Percentiles rank a stretch among this genome's conserved stretches.
Evolutionary conservation across 306 rosid species (phyloP).

Genomic region (Erythrophleum fordii): DNA sequence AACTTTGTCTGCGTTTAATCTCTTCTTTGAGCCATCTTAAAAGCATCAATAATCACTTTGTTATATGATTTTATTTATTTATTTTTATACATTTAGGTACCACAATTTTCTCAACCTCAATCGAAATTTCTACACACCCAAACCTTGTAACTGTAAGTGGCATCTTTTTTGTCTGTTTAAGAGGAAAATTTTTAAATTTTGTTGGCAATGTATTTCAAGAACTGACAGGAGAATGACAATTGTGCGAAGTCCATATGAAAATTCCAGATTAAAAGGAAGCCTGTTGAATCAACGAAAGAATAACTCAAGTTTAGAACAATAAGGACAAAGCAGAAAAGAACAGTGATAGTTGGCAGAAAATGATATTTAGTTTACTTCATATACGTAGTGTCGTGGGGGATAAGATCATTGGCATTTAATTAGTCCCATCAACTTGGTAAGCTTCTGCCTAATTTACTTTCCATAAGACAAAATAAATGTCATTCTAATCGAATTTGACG

Average conservation of each 20-base stretch:
- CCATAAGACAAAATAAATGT: not conserved
- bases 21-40: too few species aligned
- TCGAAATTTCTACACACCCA: not conserved
- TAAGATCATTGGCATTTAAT: constrained; percentile 34
- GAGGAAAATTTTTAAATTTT: not conserved
- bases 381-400: constrained; percentile 27
- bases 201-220: not conserved
- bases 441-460: constrained; percentile 8
- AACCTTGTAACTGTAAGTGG: not conserved
- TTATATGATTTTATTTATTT: too few species aligned
- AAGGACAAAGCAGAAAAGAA: not conserved
- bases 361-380: not conserved
- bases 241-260: not conserved
- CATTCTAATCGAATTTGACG: not conserved
- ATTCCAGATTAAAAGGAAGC: not conserved
- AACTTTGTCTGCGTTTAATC: too few species aligned
- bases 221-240: not conserved
- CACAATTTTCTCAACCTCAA: not conserved
- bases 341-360: constrained; percentile 26
- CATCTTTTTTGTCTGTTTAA: not conserved
- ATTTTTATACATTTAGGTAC: too few species aligned
- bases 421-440: constrained; percentile 31
- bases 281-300: not conserved
- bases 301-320: constrained; percentile 8
- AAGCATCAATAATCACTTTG: too few species aligned